Conservation (phyloP, 2,329 filamentous ascomycete species). For the Aspergillus texensis region DNA sequence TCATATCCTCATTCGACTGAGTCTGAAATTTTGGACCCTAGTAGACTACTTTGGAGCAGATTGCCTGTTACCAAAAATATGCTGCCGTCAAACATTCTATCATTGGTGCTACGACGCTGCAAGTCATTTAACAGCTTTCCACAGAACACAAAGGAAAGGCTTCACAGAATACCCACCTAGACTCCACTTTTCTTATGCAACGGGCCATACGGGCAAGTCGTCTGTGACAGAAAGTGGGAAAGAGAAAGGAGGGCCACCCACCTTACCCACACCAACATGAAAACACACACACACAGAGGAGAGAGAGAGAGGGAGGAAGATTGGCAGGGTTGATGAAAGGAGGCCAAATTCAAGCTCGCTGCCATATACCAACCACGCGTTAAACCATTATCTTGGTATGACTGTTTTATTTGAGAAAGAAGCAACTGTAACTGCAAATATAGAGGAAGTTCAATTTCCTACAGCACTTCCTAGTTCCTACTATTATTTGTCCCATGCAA, state of each 20-base stretch:
- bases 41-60: not conserved
- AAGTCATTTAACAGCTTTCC: conserved; percentile 22
- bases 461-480: not conserved
- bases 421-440: not conserved
- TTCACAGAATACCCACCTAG: not conserved
- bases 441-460: not conserved
- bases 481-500: not conserved
- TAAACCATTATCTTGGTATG: not conserved
- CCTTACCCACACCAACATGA: no score
- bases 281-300: not conserved
- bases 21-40: not conserved
- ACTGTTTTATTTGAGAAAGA: not conserved
- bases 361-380: not conserved
- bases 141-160: not conserved
- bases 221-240: no score
- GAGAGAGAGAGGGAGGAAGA: not conserved
- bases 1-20: not conserved
- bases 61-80: not conserved
- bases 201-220: conserved; percentile 17
- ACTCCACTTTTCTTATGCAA: conserved; percentile 33
- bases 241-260: no score
- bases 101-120: conserved; percentile 15
- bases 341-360: not conserved
- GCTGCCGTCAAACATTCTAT: not conserved
- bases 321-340: not conserved